These are phyloP conservation scores for Cymbidium sinense DNA, from an alignment of 106 monocot species.

Conservation along the genomic window DNA sequence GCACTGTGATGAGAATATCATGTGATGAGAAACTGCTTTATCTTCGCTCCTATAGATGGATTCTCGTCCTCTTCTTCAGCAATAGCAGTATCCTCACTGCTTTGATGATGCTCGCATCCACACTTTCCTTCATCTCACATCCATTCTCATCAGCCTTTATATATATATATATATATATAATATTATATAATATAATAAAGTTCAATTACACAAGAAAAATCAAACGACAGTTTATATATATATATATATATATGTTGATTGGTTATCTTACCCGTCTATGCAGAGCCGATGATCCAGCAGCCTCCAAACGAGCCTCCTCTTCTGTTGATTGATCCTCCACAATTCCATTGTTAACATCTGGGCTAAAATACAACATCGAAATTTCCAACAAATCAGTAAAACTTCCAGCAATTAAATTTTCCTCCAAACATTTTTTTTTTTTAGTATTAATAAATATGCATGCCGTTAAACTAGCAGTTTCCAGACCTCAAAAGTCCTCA, in stretches of 20 bases:
- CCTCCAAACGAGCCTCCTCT: not conserved
- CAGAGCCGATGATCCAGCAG: not conserved
- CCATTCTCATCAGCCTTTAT: too few species aligned
- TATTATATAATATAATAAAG: too few species aligned
- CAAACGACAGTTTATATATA: too few species aligned
- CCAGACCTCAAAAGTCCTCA: not conserved
- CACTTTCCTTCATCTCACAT: too few species aligned
- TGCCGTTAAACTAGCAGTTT: not conserved
- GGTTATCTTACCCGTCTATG: not conserved
- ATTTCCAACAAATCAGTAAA: not conserved
- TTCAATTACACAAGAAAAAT: too few species aligned
- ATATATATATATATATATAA: too few species aligned
- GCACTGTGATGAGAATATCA: not conserved
- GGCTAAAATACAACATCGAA: constrained; percentile 5
- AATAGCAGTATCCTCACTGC: not conserved
- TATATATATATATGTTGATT: too few species aligned
- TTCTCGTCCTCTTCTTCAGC: not conserved
- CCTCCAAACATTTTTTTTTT: not conserved
- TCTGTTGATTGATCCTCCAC: not conserved
- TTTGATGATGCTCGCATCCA: not conserved
- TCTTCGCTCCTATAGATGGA: constrained; percentile 1
- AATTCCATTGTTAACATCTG: not conserved
- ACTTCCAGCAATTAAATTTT: not conserved
- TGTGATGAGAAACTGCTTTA: constrained; percentile 7
- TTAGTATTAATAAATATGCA: not conserved